Evolutionary conservation across 139 green algal genomes (phyloP).

Genomic region (Ostreobium quekettii): DNA sequence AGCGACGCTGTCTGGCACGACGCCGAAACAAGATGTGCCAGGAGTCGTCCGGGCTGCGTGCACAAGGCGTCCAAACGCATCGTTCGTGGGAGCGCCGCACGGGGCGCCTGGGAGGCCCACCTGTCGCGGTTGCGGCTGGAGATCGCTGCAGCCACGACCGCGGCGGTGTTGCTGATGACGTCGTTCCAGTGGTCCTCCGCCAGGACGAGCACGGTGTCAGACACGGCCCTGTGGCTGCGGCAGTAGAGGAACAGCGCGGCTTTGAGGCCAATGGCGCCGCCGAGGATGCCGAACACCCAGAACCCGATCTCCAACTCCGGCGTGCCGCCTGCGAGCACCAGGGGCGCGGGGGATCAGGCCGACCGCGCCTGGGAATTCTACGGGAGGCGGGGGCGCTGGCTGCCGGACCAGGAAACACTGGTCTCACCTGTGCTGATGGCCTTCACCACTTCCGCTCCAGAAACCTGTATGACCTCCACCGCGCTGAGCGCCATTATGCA

Average conservation of each 20-base stretch:
- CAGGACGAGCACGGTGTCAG: conserved; percentile 47
- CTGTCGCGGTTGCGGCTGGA: no score
- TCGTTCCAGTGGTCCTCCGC: conserved; percentile 71
- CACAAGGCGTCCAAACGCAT: no score
- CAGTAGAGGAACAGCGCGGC: conserved; percentile 35
- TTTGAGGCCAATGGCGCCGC: conserved; percentile 47
- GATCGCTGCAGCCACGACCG: conserved; percentile 31
- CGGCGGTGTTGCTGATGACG: conserved; percentile 49
- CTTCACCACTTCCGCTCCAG: conserved; percentile 16
- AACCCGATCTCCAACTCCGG: conserved; percentile 39
- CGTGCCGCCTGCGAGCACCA: conserved; percentile 24
- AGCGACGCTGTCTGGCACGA: no score
- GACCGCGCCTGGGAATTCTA: background rate
- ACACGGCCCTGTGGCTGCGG: conserved; percentile 23
- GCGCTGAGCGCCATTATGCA: conserved; percentile 55
- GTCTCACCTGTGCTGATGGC: conserved; percentile 25
- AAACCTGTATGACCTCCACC: conserved; percentile 45
- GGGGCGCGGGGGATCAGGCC: background rate
- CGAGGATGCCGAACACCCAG: conserved; percentile 52
- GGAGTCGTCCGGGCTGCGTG: no score
- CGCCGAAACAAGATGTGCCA: no score
- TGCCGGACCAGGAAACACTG: background rate
- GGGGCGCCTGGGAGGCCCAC: no score
- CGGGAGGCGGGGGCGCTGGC: no score
- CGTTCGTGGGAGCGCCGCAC: no score